Evolutionary conservation across 495 filamentous ascomycete species (phyloP), one percentile per base, ranked within the genome.

Genomic region (Pyronema omphalodes): DNA sequence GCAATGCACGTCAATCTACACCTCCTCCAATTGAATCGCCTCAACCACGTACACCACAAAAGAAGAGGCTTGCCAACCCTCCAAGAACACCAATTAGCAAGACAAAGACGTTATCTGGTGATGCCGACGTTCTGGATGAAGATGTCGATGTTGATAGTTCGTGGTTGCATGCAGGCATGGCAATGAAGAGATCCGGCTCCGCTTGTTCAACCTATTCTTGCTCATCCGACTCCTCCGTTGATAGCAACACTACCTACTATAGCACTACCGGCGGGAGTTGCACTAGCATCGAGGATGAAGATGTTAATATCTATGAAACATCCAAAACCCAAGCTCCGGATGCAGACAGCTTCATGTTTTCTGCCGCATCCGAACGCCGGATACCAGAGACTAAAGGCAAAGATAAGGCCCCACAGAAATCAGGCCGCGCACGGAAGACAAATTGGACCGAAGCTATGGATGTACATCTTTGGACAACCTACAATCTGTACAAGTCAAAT

Each of bases 381-480:
- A 36, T 36, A 8, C 47, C 47, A 9, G 47, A 12, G 29, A 29
- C 23, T 5, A 29, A 29, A 5, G 47, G 18, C 11, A 52, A 43
- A 33, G 37, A n/a, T 11, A 58, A 56, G 50, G 33, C 52, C 54
- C 36, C 9, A 37, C 12, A 53, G 14, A 6, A 11, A 15, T 17
- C 53, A 43, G 17, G 47, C 49, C 57, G 58, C 34, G 17, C 39
- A 6, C 34, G 58, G 34, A 67, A 66, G 57, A 69, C 68, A 9
- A 59, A 67, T 33, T 98, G 88, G 88, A 93, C 84, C 1, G 76
- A 80, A 44, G 83, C 86, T 15, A 93, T 93, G 86, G 88, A 88
- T 67, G 79, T 81, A 37, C 91, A 98, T 64, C 68, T 98, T 33
- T 96, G 93, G 93, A 79, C 83, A 36, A 88, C 84, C 1, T 96